Percentiles rank a stretch among this genome's conserved stretches.
Conservation (phyloP, 2,329 filamentous ascomycete genomes). For the Blumeriella jaapii region DNA sequence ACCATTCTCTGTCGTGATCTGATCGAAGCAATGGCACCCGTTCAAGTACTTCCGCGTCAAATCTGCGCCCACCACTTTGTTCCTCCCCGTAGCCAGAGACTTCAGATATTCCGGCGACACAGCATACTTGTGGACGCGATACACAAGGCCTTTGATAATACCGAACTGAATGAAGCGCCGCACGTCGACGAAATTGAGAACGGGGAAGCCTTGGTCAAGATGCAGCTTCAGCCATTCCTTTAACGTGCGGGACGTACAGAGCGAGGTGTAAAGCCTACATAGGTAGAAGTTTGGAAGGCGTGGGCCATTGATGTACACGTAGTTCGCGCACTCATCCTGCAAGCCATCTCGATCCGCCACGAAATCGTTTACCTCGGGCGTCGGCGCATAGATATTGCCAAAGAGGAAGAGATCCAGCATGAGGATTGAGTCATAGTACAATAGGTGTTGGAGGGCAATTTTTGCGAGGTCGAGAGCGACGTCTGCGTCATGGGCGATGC, state of each 20-base stretch:
- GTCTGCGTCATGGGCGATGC: conserved; percentile 75
- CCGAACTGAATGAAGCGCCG: conserved; percentile 91
- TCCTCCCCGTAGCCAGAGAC: conserved; percentile 21
- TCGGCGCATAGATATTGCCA: conserved; percentile 77
- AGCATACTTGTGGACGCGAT: conserved; percentile 85
- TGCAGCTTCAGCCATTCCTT: conserved; percentile 78
- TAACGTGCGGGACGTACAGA: conserved; percentile 72
- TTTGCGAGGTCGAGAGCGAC: conserved; percentile 79
- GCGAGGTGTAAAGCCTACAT: conserved; percentile 73
- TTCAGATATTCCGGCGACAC: conserved; percentile 54
- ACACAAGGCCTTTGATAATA: conserved; percentile 87
- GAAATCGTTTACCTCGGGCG: conserved; percentile 67
- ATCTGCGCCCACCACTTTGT: conserved; percentile 28
- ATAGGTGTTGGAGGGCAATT: conserved; percentile 74
- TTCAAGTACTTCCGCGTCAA: conserved; percentile 56
- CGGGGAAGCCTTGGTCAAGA: conserved; percentile 49
- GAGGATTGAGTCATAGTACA: conserved; percentile 86
- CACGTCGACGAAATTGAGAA: conserved; percentile 71
- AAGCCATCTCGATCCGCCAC: conserved; percentile 60
- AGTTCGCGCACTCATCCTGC: conserved; percentile 78
- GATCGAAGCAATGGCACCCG: conserved; percentile 66
- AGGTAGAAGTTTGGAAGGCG: conserved; percentile 49
- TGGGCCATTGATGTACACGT: conserved; percentile 41
- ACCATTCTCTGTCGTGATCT: conserved; percentile 68
- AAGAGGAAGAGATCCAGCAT: conserved; percentile 95